Percentiles rank a stretch among this genome's conserved stretches.
Conservation (phyloP, 192 early-diverging fungal genomes). For the Glomus cerebriforme region DNA sequence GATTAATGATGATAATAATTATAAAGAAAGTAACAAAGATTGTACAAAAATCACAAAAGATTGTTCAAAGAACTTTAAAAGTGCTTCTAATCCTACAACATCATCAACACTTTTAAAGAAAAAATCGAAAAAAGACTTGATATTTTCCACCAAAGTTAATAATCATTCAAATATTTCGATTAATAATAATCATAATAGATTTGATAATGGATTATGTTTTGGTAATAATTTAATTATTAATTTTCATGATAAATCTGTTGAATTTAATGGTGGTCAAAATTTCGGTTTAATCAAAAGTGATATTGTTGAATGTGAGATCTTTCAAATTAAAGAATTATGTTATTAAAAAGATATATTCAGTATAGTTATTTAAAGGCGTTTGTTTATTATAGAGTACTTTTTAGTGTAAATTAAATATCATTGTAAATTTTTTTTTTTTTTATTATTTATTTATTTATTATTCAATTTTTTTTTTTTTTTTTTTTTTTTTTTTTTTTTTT, state of each 20-base stretch:
- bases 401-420: too few relatives aligned
- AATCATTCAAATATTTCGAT: background rate
- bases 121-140: background rate
- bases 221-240: conserved; percentile 16
- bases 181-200: background rate
- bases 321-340: background rate
- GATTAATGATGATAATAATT: background rate
- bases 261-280: background rate
- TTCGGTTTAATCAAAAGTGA: background rate
- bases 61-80: background rate
- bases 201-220: background rate
- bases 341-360: background rate
- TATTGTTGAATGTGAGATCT: conserved; percentile 4
- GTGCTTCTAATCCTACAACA: background rate
- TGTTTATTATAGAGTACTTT: too few relatives aligned
- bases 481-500: too few relatives aligned
- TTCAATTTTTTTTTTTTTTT: too few relatives aligned
- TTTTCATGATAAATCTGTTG: background rate
- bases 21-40: background rate
- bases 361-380: too few relatives aligned
- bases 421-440: too few relatives aligned
- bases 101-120: background rate
- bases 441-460: too few relatives aligned
- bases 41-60: background rate
- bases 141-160: background rate